Conservation (phyloP, 495 filamentous ascomycete genomes). For the Letharia columbiana region DNA sequence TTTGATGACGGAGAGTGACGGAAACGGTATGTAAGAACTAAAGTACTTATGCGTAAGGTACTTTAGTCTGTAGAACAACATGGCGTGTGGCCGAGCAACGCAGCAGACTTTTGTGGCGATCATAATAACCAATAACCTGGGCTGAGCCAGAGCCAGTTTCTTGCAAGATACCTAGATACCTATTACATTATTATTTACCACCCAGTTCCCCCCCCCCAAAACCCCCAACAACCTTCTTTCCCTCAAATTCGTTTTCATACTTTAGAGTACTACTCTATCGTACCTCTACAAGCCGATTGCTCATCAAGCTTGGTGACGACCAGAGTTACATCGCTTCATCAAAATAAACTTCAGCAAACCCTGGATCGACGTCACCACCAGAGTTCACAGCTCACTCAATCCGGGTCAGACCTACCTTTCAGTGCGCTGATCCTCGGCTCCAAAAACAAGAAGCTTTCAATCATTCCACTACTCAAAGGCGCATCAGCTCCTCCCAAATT, state of each 20-base stretch:
- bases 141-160: background rate
- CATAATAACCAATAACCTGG: background rate
- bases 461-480: background rate
- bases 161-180: no score
- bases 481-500: background rate
- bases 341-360: background rate
- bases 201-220: background rate
- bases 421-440: slow-evolving; percentile 1
- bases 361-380: slow-evolving; percentile 1
- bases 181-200: background rate
- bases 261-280: no score
- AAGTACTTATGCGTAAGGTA: background rate
- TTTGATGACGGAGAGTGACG: slow-evolving; percentile 1
- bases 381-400: background rate
- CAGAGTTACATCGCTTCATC: background rate
- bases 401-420: slow-evolving; percentile 1
- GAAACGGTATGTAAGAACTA: slow-evolving; percentile 1
- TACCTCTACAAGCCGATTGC: background rate
- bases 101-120: background rate
- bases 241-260: background rate
- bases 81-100: background rate
- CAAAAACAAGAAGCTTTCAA: slow-evolving; percentile 1
- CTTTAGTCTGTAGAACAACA: no score
- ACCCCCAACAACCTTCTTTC: slow-evolving; percentile 3
- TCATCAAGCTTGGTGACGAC: background rate